Evolutionary conservation across 2,329 filamentous ascomycete species (phyloP), one percentile per base, ranked within the genome.

Genomic region (Claviceps monticola): DNA sequence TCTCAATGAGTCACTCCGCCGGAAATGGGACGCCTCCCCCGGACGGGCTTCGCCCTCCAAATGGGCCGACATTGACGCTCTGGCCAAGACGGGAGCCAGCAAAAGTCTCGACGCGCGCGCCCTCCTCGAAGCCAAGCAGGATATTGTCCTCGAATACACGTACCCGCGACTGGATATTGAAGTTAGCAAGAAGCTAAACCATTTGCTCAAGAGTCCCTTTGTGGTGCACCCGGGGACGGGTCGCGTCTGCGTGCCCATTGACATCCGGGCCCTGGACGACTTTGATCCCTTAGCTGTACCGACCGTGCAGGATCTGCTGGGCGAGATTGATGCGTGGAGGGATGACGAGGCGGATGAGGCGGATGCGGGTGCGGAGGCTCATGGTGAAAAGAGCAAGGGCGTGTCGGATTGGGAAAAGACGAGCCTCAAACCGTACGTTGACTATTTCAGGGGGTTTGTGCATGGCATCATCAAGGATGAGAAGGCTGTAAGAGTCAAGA

Each of bases 151-250:
- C 34, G 93, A 98, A 69, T 97, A 98, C 70, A 96, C 93, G 6
- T 98, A 98, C 68, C 93, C 93, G 3, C 84, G 93, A 41, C 85
- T 98, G 51, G 93, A 98, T 74, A 90, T 93, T 55, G 89, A 95
- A 68, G 93, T 98, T 64, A 93, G 86, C 64, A 97, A 97, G 74
- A 95, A 96, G 66, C 80, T 95, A 53, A 97, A 96, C 71, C 93
- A 98, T 76, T 80, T 98, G 76, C 82, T 98, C 60, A 98, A 98
- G 67, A 90, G 84, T 56, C 93, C 93, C 0, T 98, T 98, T 63
- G 91, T 96, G 55, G 84, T 98, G 39, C 93, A 98, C 65, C 93
- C 93, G 0, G 89, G 89, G 17, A 98, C 93, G 0, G 91, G 93
- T 1, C 74, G 91, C 51, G 88, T 98, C 6, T 98, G 93, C 71